Base-by-base conservation (phyloP, 1,284 basidiomycete species). In the Austroboletus niveus region DNA sequence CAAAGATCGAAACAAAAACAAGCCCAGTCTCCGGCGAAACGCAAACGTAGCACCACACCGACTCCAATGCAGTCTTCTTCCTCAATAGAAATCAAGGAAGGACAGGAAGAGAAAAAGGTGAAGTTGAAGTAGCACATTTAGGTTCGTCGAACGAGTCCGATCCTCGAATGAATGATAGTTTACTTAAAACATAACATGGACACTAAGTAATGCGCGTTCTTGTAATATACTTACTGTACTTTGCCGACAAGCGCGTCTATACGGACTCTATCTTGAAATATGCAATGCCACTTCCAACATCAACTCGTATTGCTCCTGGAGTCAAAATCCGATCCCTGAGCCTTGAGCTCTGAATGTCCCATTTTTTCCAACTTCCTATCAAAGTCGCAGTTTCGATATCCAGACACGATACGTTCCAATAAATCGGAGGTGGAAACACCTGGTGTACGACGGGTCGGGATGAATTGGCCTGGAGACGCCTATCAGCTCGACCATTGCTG, bases 401-500 rank as follows among this genome's bases (percentile, higher is more conserved):
- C 86, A 29, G 81, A 78, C 39, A 96, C 87, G 62, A 97, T 94
- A 34, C 94, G 85, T 66, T 93, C 92, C 42, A 99, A 80, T 11
- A 98, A 78, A 48, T 94, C 90, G 0, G 93, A 96, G 0, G 96
- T 99, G 24, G 94, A 97, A 15, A 99, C 85, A 9, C 94, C 92
- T 1, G 93, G 92, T 8, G 97, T 98, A 54, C 96, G 88, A 29
- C 94, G 83, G 3, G 96, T 99, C 0, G 97, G 96, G 40, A 99
- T 78, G 73, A 99, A 99, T 74, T 90, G 89, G 44, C 96, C 95
- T 92, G 56, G 14, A 36, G 35, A 6, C n/a, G n/a, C 32, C 17
- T 5, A 11, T 62, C n/a, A 60, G 49, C 15, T 36, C 24, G 11
- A 12, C 45, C 30, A 32, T 34, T 10, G n/a, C n/a, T 0, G 1